Evolutionary conservation across 257 asterid species (phyloP), one percentile per base, ranked within the genome.

Genomic region (Petunia secreta): DNA sequence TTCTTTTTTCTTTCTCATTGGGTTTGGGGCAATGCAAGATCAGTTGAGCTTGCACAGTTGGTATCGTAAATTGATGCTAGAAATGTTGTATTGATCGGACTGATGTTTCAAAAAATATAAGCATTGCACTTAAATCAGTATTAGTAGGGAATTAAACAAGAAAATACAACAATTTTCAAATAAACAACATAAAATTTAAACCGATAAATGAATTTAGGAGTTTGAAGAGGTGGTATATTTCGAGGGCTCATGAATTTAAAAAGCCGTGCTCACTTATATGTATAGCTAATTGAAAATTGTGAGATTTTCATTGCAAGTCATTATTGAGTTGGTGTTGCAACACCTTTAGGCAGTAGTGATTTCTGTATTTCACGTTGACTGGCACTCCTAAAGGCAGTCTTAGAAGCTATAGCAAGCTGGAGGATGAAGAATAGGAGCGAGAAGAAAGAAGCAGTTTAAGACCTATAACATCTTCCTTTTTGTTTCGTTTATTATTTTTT

Each of bases 11-110:
- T 25, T 38, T 41, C 77, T 48, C 34, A 50, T 25, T 25, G 25
- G 44, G 34, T 48, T 48, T 71, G 58, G 60, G 77, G 48, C 6
- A 11, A 48, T 71, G 43, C 77, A 71, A 71, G 77, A 37, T 71
- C 60, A 46, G 13, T 48, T 71, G 58, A 71, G 60, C 36, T 25
- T 8, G 10, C 3, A 0, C 46, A 36, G 50, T 39, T 78, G 63
- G 71, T 39, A 0, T 62, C 46, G 59, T 11, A 53, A 2, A 46
- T 77, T 58, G 55, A 77, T 10, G 65, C 59, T 77, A 36, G 71
- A 43, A 46, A 78, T 14, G 44, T 34, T 25, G 13, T 13, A 63
- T 53, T 15, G 81, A 46, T 54, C 41, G n/a, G 6, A 48, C 8
- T 43, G 58, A 6, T 37, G 5, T 78, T 39, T 2, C 38, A 34